Conservation (phyloP, 169 alveolate genomes). For the Perkinsus olseni region DNA sequence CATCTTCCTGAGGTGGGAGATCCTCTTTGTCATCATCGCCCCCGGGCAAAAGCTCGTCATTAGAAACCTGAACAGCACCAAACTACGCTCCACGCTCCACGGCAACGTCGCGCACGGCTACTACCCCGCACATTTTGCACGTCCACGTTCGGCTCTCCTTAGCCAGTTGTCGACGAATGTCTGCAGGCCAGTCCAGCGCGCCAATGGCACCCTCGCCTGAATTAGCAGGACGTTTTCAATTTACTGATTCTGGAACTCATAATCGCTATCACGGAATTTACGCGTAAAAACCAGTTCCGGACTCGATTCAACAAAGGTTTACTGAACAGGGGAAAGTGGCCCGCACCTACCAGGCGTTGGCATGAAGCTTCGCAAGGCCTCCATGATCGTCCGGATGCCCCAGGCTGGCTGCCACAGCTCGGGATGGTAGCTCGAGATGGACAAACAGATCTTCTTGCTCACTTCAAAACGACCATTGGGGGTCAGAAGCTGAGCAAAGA, state of each 20-base stretch:
- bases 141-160: conserved; percentile 28
- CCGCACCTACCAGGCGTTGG: conserved; percentile 54
- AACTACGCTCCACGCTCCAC: too few species aligned
- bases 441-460: conserved; percentile 51
- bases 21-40: background rate
- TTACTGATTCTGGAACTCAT: too few species aligned
- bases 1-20: background rate
- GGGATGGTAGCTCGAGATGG: conserved; percentile 57
- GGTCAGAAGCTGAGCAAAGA: conserved; percentile 43
- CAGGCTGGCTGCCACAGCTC: conserved; percentile 90
- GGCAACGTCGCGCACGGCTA: background rate
- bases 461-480: conserved; percentile 80
- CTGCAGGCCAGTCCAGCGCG: conserved; percentile 36
- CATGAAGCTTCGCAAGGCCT: conserved; percentile 74
- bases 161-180: conserved; percentile 26
- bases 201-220: conserved; percentile 30
- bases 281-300: too few species aligned
- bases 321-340: background rate
- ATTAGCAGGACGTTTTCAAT: too few species aligned
- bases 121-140: conserved; percentile 22
- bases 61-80: background rate
- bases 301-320: too few species aligned
- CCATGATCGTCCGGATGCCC: conserved; percentile 77
- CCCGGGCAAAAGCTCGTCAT: background rate
- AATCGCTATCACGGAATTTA: background rate